Evolutionary conservation across 129 eudicot species (phyloP).

Genomic region (Smallanthus sonchifolius): DNA sequence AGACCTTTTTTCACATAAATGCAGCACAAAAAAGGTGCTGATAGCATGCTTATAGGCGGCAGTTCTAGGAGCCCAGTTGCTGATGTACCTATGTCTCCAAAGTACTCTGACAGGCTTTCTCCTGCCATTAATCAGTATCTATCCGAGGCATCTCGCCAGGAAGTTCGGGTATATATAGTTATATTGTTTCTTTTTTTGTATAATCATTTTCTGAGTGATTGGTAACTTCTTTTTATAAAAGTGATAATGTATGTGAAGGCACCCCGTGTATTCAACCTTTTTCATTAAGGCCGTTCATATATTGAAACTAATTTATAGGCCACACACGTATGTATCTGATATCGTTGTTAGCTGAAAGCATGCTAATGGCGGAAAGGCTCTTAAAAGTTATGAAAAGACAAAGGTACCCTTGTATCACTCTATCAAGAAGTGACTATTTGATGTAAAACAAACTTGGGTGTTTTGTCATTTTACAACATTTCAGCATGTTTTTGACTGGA

Average conservation of each 20-base stretch:
- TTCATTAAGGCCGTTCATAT: neutral
- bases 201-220: neutral
- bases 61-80: constrained; percentile 83
- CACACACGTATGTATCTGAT: neutral
- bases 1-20: neutral
- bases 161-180: constrained; percentile 66
- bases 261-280: neutral
- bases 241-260: neutral
- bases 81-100: constrained; percentile 82
- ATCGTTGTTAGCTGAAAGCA: neutral
- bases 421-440: neutral
- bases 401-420: neutral
- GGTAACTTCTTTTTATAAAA: neutral
- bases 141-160: constrained; percentile 95
- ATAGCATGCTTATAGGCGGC: constrained; percentile 82
- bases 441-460: neutral
- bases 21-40: constrained; percentile 91
- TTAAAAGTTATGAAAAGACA: neutral
- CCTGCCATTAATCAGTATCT: constrained; percentile 97
- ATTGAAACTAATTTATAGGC: neutral
- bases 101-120: constrained; percentile 93
- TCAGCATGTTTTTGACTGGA: neutral
- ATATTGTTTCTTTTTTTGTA: neutral
- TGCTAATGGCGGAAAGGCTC: neutral
- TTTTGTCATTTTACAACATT: neutral